Percentiles rank a stretch among this genome's conserved stretches.
phyloP scores from a whole-genome alignment of 441 rosid species.

The Jatropha multifida region DNA sequence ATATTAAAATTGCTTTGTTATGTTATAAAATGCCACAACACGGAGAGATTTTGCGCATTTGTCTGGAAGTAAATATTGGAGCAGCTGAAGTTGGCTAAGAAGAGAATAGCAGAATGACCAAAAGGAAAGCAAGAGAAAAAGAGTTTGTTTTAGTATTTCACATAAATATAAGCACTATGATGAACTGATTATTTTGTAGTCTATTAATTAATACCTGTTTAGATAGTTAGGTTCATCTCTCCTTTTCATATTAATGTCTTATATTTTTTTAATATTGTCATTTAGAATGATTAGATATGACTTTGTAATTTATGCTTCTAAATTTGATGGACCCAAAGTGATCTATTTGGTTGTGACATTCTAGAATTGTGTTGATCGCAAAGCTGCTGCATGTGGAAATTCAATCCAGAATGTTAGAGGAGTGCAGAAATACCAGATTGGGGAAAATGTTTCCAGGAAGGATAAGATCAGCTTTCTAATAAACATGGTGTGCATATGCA shows the following conservation, averaged over 20 bases:
- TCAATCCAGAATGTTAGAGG: conserved; percentile 32
- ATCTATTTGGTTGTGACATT: conserved; percentile 8
- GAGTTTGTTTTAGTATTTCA: neutral
- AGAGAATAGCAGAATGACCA: neutral
- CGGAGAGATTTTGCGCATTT: neutral
- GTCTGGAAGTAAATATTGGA: neutral
- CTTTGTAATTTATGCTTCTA: neutral
- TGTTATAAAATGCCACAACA: too few relatives aligned
- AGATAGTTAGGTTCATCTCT: neutral
- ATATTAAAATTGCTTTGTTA: too few relatives aligned
- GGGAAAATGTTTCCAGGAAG: conserved; percentile 71
- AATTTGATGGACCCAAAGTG: neutral
- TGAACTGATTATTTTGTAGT: neutral
- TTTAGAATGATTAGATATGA: neutral
- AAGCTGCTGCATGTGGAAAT: conserved; percentile 21
- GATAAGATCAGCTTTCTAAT: conserved; percentile 71
- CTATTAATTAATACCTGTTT: neutral
- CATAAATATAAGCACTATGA: neutral
- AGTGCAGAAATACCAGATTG: conserved; percentile 44
- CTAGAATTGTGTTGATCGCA: conserved; percentile 31
- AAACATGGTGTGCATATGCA: conserved; percentile 54
- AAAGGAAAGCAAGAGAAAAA: neutral
- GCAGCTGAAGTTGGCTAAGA: neutral
- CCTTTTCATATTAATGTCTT: neutral
- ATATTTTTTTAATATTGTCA: neutral